Percentiles rank a stretch among this genome's conserved stretches.
These are phyloP conservation scores for Jackrogersella multiformis DNA, from an alignment of 495 filamentous ascomycete species.

Conservation along the genomic window DNA sequence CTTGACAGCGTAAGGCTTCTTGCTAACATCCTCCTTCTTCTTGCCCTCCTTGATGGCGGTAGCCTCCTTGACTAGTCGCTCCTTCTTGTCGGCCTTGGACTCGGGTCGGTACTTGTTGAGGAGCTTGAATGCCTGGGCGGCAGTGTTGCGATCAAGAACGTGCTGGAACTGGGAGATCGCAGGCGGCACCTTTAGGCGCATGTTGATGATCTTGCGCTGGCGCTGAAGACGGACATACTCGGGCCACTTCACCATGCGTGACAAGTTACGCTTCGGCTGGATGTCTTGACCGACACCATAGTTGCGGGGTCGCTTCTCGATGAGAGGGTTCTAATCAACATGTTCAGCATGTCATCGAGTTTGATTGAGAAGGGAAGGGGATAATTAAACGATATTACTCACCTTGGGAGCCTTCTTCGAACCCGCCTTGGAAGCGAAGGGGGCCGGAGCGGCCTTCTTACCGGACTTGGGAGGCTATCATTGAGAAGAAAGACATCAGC, in stretches of 20 bases:
- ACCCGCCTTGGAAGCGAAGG: conserved; percentile 96
- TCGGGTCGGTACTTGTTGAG: conserved; percentile 99
- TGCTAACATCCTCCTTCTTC: conserved; percentile 99
- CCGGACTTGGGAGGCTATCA: conserved; percentile 98
- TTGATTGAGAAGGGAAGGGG: neutral
- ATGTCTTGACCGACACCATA: conserved; percentile 99
- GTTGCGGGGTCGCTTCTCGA: conserved; percentile 97
- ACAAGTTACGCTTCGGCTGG: conserved; percentile 96
- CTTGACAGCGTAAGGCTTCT: conserved; percentile 99
- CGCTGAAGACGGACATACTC: conserved; percentile 98
- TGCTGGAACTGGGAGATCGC: conserved; percentile 97
- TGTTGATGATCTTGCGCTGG: conserved; percentile 99
- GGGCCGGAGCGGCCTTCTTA: conserved; percentile 95
- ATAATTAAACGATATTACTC: conserved; percentile 50
- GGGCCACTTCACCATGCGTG: conserved; percentile 99
- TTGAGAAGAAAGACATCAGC: conserved; percentile 99
- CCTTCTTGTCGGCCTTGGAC: conserved; percentile 99
- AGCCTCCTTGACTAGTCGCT: conserved; percentile 96
- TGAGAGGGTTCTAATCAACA: conserved; percentile 87
- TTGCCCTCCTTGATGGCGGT: conserved; percentile 96
- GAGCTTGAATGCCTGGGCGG: conserved; percentile 95
- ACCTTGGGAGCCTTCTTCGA: conserved; percentile 97
- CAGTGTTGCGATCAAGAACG: conserved; percentile 98
- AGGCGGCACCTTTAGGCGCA: conserved; percentile 98
- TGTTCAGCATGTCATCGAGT: conserved; percentile 45